phyloP scores from a whole-genome alignment of 1,139 yeast species.

The Kurtzmaniella natalensis region DNA sequence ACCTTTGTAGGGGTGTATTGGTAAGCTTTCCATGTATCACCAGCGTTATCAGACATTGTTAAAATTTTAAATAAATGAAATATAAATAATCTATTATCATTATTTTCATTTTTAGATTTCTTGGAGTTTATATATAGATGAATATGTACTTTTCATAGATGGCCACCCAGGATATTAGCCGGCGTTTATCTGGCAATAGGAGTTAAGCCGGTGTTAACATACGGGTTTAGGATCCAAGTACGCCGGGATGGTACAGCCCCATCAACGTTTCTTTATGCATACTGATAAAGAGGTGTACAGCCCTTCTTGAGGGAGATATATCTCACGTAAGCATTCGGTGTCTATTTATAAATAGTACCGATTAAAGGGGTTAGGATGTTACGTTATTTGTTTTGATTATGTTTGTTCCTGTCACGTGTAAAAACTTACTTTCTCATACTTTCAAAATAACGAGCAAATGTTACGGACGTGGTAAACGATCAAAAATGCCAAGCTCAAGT shows the following conservation, averaged over 20 bases:
- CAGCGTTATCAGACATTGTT: neutral
- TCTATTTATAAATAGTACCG: neutral
- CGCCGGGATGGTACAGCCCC: neutral
- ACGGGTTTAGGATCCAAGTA: too few relatives aligned
- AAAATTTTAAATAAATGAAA: neutral
- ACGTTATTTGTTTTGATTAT: too few relatives aligned
- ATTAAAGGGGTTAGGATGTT: neutral
- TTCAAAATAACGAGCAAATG: too few relatives aligned
- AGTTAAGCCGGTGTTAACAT: neutral
- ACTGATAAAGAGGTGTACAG: neutral
- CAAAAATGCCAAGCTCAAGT: neutral
- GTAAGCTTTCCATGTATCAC: slow-evolving; percentile 4
- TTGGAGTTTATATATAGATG: too few relatives aligned
- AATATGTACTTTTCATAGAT: neutral
- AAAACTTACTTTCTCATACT: too few relatives aligned
- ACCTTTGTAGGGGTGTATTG: slow-evolving; percentile 6
- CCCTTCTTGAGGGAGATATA: neutral
- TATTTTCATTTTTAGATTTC: too few relatives aligned
- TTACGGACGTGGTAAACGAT: too few relatives aligned
- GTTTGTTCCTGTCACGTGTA: too few relatives aligned
- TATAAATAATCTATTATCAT: neutral
- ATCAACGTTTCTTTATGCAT: neutral
- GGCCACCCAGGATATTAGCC: neutral
- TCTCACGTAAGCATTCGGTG: neutral
- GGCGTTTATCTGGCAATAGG: neutral